Evolutionary conservation across 257 asterid genomes (phyloP).

Genomic region (Haberlea rhodopensis): DNA sequence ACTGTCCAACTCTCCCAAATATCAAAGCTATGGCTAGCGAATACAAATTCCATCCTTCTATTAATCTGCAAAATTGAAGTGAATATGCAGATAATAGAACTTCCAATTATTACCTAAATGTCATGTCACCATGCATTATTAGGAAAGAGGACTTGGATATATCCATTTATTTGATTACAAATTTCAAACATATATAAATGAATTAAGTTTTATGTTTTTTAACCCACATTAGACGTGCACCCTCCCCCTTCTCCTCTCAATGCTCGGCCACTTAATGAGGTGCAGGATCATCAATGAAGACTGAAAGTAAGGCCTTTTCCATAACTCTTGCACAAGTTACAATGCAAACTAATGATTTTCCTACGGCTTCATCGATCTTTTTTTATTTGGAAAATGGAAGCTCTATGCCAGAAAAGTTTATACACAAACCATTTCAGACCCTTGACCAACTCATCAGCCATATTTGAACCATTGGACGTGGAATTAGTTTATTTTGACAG

Average conservation of each 20-base stretch:
- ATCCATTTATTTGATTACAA: background rate
- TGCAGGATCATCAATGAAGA: too few relatives aligned
- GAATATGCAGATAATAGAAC: conserved; percentile 21
- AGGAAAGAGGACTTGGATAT: background rate
- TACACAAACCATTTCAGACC: conserved; percentile 1
- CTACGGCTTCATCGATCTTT: conserved; percentile 1
- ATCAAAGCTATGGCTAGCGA: conserved; percentile 96
- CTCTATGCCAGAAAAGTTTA: background rate
- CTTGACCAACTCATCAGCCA: conserved; percentile 14
- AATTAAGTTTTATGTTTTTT: background rate
- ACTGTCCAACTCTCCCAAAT: conserved; percentile 98
- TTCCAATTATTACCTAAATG: background rate
- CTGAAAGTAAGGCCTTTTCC: too few relatives aligned
- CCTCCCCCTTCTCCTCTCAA: too few relatives aligned
- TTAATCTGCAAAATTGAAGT: conserved; percentile 61
- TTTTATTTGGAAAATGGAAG: conserved; percentile 13
- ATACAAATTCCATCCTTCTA: conserved; percentile 97
- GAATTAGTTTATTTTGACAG: conserved; percentile 16
- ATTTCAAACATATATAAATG: background rate
- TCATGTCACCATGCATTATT: background rate
- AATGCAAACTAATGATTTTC: background rate
- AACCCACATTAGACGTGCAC: too few relatives aligned
- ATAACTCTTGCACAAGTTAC: conserved; percentile 8
- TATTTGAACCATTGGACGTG: background rate
- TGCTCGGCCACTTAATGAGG: too few relatives aligned